These are phyloP conservation scores for Microstroma glucosiphilum DNA, from an alignment of 1,284 basidiomycete species.

Conservation along the genomic window DNA sequence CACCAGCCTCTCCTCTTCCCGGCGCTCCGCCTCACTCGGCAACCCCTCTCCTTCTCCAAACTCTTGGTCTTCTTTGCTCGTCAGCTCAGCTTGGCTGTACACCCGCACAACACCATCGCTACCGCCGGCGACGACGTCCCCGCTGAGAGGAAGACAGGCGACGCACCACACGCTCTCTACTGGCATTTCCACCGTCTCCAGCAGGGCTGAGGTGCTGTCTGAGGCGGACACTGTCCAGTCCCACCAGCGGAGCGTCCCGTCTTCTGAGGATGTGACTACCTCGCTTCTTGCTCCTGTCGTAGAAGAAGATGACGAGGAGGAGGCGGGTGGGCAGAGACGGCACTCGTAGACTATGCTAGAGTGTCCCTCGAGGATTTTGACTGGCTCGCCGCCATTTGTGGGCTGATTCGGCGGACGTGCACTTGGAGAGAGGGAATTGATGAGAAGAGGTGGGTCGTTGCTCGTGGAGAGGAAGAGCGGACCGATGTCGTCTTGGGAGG, in stretches of 20 bases:
- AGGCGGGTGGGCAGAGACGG: background rate
- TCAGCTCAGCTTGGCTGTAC: slow-evolving; percentile 12
- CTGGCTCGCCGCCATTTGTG: slow-evolving; percentile 24
- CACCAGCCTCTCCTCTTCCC: background rate
- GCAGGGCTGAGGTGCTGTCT: background rate
- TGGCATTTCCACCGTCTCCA: slow-evolving; percentile 19
- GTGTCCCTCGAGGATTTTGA: slow-evolving; percentile 20
- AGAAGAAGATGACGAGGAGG: background rate
- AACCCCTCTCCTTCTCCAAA: background rate
- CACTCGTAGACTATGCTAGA: slow-evolving; percentile 22
- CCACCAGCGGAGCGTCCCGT: slow-evolving; percentile 25
- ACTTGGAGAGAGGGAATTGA: slow-evolving; percentile 23
- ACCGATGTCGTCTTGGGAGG: background rate
- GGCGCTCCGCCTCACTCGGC: background rate
- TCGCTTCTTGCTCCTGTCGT: background rate
- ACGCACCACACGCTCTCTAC: slow-evolving; percentile 28
- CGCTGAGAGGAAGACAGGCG: slow-evolving; percentile 16
- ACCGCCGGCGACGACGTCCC: slow-evolving; percentile 25
- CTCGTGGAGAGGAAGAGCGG: slow-evolving; percentile 20
- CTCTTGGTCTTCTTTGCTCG: too few species aligned
- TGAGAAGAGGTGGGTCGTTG: slow-evolving; percentile 25
- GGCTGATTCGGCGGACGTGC: slow-evolving; percentile 15
- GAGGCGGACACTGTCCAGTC: slow-evolving; percentile 7
- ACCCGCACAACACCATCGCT: slow-evolving; percentile 27
- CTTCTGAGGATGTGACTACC: slow-evolving; percentile 23